Base-by-base conservation (phyloP, 768 basidiomycete species). In the Naganishia friedmannii region DNA sequence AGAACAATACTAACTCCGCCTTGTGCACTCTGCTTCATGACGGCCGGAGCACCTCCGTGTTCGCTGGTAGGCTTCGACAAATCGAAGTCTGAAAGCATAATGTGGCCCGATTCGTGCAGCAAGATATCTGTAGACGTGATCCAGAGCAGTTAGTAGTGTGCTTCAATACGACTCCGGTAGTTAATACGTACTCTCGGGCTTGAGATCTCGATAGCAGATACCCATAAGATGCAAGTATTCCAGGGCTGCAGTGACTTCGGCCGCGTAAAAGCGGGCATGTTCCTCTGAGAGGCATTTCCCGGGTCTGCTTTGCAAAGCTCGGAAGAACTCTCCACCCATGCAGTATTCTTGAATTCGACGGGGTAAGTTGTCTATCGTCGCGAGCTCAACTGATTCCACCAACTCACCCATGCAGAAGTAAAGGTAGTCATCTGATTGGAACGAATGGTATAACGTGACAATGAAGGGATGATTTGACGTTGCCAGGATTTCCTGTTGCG, bases 391-490 rank as follows among this genome's bases (percentile, higher is more conserved):
- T n/a, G n/a, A n/a, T n/a, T n/a, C n/a, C n/a, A n/a, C 5, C 1
- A 6, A 46, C 60, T 45, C 17, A 63, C 60, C 60, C 77, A 72
- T 68, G 85, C 93, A 96, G 81, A 98, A 95, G 83, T 97, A 99
- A 32, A 99, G 87, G 82, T 96, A 96, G 70, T 92, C 90, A 76
- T 94, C 92, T 17, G 93, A 97, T 83, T 99, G 96, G 85, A 99
- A 99, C 3, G 95, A 97, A 82, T 99, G 96, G 83, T 97, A 91
- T 45, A 99, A 87, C 29, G 96, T 98, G 77, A 99, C 95, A 83
- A 99, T 99, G 86, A 99, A 99, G 0, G 96, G 96, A 80, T 98
- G 96, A 78, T 99, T 99, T 37, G 96, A 92, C 28, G 94, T 95
- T 10, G 95, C 95, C 53, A 99, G 86, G 74, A 99, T 99, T 82